A percentile compares a stretch with the other conserved stretches of the same genome.
These are phyloP conservation scores for Gaeumannomyces sp. DNA, from an alignment of 2,329 filamentous ascomycete species.

Conservation along the genomic window DNA sequence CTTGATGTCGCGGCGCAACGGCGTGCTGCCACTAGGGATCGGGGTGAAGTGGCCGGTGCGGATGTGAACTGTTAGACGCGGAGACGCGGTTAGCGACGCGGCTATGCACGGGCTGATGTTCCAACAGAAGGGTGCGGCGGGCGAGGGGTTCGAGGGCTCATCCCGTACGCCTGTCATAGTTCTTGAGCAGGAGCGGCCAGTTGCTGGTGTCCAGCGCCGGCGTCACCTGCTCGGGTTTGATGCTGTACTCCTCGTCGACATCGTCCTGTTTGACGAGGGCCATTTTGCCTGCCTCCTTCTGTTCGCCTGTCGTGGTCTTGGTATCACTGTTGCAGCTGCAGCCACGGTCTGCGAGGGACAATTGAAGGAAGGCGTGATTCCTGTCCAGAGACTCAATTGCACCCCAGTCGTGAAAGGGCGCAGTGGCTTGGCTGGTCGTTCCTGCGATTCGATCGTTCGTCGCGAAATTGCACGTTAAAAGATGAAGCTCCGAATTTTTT, in stretches of 20 bases:
- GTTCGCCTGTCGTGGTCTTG: not conserved
- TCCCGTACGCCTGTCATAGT: slow-evolving; percentile 81
- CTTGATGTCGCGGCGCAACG: slow-evolving; percentile 90
- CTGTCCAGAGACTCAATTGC: slow-evolving; percentile 10
- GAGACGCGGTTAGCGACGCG: slow-evolving; percentile 13
- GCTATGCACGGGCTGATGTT: not conserved
- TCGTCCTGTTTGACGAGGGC: slow-evolving; percentile 25
- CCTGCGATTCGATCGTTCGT: slow-evolving; percentile 1
- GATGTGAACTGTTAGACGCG: slow-evolving; percentile 62
- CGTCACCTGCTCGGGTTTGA: slow-evolving; percentile 83
- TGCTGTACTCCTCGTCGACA: slow-evolving; percentile 73
- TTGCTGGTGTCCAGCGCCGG: slow-evolving; percentile 77
- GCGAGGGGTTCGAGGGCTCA: not conserved
- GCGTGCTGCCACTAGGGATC: slow-evolving; percentile 86
- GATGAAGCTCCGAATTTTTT: slow-evolving; percentile 10
- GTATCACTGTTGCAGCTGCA: slow-evolving; percentile 6
- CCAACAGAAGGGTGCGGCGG: not conserved
- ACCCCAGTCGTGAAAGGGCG: slow-evolving; percentile 1
- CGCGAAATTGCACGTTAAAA: slow-evolving; percentile 3
- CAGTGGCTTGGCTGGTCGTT: slow-evolving; percentile 9
- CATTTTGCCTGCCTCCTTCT: slow-evolving; percentile 1
- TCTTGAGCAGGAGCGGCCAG: slow-evolving; percentile 92
- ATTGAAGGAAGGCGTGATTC: not conserved
- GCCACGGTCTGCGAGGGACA: slow-evolving; percentile 8
- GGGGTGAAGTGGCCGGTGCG: slow-evolving; percentile 96